Conservation (phyloP, 768 basidiomycete genomes). For the Mycena indigotica region DNA sequence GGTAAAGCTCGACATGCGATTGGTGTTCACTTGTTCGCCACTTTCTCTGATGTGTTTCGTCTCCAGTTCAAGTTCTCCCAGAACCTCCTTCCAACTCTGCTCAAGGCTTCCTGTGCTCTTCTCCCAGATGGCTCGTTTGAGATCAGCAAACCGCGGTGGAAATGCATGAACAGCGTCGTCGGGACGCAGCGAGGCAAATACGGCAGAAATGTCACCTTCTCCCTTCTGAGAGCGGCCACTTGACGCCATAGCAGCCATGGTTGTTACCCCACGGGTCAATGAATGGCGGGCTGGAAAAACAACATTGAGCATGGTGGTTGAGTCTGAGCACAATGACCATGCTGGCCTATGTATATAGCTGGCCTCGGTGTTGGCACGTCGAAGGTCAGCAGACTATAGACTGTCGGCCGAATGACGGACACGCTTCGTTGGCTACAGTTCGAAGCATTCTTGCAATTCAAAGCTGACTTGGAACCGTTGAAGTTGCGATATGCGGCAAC, state of each 20-base stretch:
- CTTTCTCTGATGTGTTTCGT: constrained; percentile 48
- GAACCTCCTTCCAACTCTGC: constrained; percentile 57
- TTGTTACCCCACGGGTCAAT: not conserved
- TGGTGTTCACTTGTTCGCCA: constrained; percentile 49
- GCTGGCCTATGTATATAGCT: too few relatives aligned
- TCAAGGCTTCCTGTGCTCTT: constrained; percentile 37
- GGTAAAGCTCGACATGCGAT: not conserved
- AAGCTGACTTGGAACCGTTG: too few relatives aligned
- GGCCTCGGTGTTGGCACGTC: too few relatives aligned
- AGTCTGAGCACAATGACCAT: too few relatives aligned
- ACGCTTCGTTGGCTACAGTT: too few relatives aligned
- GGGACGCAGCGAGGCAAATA: constrained; percentile 41
- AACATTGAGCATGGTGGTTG: not conserved
- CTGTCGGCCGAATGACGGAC: too few relatives aligned
- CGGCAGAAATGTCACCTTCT: constrained; percentile 42
- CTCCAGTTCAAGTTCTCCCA: constrained; percentile 48
- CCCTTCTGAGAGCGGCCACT: constrained; percentile 29
- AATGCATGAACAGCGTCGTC: constrained; percentile 42
- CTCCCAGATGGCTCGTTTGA: constrained; percentile 59
- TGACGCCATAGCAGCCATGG: not conserved
- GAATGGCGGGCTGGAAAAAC: not conserved
- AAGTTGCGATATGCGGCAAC: too few relatives aligned
- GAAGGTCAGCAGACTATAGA: too few relatives aligned
- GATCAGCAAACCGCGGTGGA: constrained; percentile 56
- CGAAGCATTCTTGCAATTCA: too few relatives aligned